A percentile compares a stretch with the other conserved stretches of the same genome.
phyloP scores from a whole-genome alignment of 768 basidiomycete genomes.

The Boletus bicolor region DNA sequence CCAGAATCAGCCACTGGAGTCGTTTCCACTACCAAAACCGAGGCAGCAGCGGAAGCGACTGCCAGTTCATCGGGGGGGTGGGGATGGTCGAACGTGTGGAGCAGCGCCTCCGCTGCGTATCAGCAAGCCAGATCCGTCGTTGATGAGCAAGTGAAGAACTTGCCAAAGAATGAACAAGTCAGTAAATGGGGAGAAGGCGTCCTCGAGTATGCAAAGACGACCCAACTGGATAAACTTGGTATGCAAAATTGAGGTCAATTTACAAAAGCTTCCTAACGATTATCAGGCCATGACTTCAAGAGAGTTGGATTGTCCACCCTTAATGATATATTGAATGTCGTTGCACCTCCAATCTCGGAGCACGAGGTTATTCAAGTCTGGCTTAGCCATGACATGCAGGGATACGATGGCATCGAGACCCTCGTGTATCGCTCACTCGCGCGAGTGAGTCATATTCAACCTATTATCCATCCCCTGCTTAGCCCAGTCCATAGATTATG shows the following conservation, averaged over 20 bases:
- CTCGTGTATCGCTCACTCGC: conserved; percentile 88
- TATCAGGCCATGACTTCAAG: conserved; percentile 82
- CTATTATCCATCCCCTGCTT: not conserved
- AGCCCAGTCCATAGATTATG: conserved; percentile 58
- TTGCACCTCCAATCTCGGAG: conserved; percentile 97
- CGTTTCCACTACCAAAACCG: conserved; percentile 17
- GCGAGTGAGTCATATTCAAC: conserved; percentile 50
- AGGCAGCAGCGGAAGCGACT: conserved; percentile 15
- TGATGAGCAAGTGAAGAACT: conserved; percentile 88
- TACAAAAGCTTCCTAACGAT: not conserved
- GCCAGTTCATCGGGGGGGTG: conserved; percentile 41
- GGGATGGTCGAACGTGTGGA: conserved; percentile 93
- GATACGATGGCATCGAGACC: conserved; percentile 92
- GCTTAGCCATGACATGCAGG: conserved; percentile 94
- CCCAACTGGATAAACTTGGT: conserved; percentile 91
- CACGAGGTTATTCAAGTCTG: conserved; percentile 97
- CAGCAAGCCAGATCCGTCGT: conserved; percentile 86
- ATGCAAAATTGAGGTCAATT: conserved; percentile 31
- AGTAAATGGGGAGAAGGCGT: conserved; percentile 87
- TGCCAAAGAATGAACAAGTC: conserved; percentile 83
- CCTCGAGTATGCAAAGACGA: conserved; percentile 81
- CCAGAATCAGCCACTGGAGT: conserved; percentile 29
- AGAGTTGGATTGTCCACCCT: conserved; percentile 85
- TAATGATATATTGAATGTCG: conserved; percentile 89
- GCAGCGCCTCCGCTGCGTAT: conserved; percentile 76